A percentile compares a stretch with the other conserved stretches of the same genome.
phyloP scores from a whole-genome alignment of 2,329 filamentous ascomycete genomes.

The Whalleya microplaca region DNA sequence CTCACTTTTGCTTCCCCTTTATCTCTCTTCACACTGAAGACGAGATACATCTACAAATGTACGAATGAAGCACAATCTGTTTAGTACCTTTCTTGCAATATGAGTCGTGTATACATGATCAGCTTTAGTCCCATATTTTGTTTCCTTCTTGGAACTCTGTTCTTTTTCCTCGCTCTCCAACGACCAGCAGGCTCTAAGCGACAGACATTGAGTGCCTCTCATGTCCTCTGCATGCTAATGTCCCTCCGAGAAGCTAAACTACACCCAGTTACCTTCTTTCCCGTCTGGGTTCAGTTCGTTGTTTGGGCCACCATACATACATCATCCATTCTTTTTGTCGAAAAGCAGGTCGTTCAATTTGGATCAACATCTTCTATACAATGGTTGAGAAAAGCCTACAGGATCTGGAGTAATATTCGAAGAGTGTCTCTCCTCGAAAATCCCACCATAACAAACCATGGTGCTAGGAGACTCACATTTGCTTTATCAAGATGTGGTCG shows the following conservation, averaged over 20 bases:
- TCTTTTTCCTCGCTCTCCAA: constrained; percentile 10
- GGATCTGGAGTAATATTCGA: constrained; percentile 3
- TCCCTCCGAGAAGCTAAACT: too few relatives aligned
- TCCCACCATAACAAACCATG: background rate
- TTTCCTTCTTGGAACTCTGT: constrained; percentile 1
- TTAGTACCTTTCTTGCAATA: too few relatives aligned
- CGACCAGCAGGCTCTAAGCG: background rate
- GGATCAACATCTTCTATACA: background rate
- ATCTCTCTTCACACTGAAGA: too few relatives aligned
- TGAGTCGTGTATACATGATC: too few relatives aligned
- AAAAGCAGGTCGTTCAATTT: background rate
- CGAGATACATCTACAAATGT: too few relatives aligned
- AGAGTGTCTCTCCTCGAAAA: background rate
- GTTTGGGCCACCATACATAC: background rate
- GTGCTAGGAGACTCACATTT: background rate
- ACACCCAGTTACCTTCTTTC: too few relatives aligned
- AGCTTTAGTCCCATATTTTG: too few relatives aligned
- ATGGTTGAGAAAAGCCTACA: background rate
- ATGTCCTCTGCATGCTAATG: too few relatives aligned
- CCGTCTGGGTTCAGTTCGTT: constrained; percentile 2
- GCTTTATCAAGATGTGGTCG: background rate
- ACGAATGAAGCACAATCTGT: too few relatives aligned
- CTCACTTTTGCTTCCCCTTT: too few relatives aligned
- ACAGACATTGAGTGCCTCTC: too few relatives aligned
- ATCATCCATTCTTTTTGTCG: background rate